These are phyloP conservation scores for Symbiodinium pilosum DNA, from an alignment of 73 alveolate genomes.

Conservation along the genomic window DNA sequence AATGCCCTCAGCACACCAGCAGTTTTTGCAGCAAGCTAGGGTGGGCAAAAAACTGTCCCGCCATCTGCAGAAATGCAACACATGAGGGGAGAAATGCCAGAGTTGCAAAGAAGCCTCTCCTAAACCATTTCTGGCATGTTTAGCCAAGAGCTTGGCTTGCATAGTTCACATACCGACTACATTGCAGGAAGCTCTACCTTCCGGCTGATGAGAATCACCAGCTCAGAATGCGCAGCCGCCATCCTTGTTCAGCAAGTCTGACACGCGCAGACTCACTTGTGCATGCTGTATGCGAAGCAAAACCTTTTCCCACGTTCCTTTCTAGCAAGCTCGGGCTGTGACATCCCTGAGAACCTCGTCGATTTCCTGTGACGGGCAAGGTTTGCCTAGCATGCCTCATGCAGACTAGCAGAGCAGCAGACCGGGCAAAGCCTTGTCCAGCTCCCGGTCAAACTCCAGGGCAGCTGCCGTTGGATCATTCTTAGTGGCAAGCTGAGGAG, in stretches of 20 bases:
- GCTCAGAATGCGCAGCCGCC: slow-evolving; percentile 18
- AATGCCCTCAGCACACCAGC: background rate
- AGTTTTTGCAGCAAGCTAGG: background rate
- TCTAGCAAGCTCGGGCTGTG: background rate
- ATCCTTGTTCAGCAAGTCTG: too few species aligned
- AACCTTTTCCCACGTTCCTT: too few species aligned
- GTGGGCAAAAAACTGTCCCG: background rate
- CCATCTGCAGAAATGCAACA: background rate
- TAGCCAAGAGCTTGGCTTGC: too few species aligned
- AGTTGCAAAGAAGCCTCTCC: too few species aligned
- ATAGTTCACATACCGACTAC: too few species aligned
- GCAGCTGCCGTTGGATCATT: slow-evolving; percentile 70
- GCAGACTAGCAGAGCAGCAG: background rate
- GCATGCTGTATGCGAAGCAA: too few species aligned
- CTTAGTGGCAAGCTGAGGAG: background rate
- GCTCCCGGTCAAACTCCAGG: slow-evolving; percentile 67
- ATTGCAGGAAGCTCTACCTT: too few species aligned
- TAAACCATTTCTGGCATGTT: too few species aligned
- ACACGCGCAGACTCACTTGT: too few species aligned
- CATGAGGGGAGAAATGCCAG: too few species aligned
- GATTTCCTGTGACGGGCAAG: slow-evolving; percentile 35
- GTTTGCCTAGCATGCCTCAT: background rate
- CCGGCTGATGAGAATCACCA: too few species aligned
- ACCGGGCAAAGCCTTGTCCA: slow-evolving; percentile 48
- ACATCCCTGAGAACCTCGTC: slow-evolving; percentile 54